These are phyloP conservation scores for Boletus subcaerulescens DNA, from an alignment of 768 basidiomycete genomes.

Conservation along the genomic window DNA sequence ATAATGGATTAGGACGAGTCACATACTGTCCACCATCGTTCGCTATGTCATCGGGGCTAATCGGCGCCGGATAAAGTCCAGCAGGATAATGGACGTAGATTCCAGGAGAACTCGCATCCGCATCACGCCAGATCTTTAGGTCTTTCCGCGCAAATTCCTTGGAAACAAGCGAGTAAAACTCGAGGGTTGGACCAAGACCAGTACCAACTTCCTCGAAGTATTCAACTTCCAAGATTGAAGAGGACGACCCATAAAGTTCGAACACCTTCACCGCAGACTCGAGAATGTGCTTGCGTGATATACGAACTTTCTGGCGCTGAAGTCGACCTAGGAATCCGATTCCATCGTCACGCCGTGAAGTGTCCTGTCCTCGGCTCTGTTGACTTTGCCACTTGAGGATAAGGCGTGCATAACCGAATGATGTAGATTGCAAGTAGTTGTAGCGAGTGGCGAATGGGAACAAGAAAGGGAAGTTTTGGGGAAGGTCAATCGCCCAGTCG, in stretches of 20 bases:
- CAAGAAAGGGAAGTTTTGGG: slow-evolving; percentile 96
- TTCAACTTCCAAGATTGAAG: slow-evolving; percentile 93
- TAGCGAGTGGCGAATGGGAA: slow-evolving; percentile 99
- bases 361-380: slow-evolving; percentile 74
- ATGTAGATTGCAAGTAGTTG: slow-evolving; percentile 95
- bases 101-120: slow-evolving; percentile 58
- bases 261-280: slow-evolving; percentile 97
- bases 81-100: slow-evolving; percentile 79
- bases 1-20: not conserved
- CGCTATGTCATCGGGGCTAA: slow-evolving; percentile 62
- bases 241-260: slow-evolving; percentile 92
- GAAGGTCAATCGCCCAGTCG: slow-evolving; percentile 95
- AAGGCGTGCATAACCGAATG: slow-evolving; percentile 94
- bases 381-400: slow-evolving; percentile 95
- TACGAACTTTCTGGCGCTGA: slow-evolving; percentile 94
- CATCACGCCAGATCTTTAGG: slow-evolving; percentile 89
- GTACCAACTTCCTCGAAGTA: slow-evolving; percentile 99
- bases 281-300: slow-evolving; percentile 90
- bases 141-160: slow-evolving; percentile 90
- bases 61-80: slow-evolving; percentile 88
- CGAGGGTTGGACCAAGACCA: slow-evolving; percentile 93
- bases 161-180: slow-evolving; percentile 97
- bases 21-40: slow-evolving; percentile 77
- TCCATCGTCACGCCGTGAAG: slow-evolving; percentile 81
- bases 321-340: slow-evolving; percentile 90